Evolutionary conservation across 768 basidiomycete genomes (phyloP).

Genomic region (Boletus tomentosulus): DNA sequence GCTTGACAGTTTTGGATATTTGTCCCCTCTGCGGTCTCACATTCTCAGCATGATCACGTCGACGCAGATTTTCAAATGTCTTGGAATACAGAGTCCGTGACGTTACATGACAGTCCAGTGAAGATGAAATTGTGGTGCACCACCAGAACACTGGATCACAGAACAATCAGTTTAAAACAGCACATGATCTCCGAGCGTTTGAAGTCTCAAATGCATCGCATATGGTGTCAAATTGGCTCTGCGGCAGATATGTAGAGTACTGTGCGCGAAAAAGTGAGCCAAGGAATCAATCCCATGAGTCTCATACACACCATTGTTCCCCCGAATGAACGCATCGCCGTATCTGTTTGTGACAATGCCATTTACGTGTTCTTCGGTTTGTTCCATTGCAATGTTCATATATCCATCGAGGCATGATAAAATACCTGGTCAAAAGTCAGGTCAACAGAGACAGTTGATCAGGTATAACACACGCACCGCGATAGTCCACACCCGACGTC

Average conservation of each 20-base stretch:
- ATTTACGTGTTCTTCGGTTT: conserved; percentile 93
- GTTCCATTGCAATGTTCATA: conserved; percentile 98
- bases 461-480: conserved; percentile 48
- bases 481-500: conserved; percentile 90
- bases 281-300: too few species aligned
- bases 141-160: background rate
- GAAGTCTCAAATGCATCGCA: background rate
- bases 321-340: conserved; percentile 93
- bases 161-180: background rate
- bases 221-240: conserved; percentile 44
- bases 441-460: background rate
- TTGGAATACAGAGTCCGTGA: background rate
- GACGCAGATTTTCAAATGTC: background rate
- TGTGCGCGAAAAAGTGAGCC: conserved; percentile 22
- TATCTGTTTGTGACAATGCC: conserved; percentile 85
- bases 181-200: background rate
- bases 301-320: conserved; percentile 72
- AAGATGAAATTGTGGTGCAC: background rate
- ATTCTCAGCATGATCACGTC: background rate
- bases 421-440: conserved; percentile 51
- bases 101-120: background rate
- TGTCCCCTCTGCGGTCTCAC: too few species aligned
- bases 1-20: too few species aligned
- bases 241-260: conserved; percentile 79
- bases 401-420: conserved; percentile 96